Conservation (phyloP, 2,329 filamentous ascomycete genomes). For the Meredithiella fracta region DNA sequence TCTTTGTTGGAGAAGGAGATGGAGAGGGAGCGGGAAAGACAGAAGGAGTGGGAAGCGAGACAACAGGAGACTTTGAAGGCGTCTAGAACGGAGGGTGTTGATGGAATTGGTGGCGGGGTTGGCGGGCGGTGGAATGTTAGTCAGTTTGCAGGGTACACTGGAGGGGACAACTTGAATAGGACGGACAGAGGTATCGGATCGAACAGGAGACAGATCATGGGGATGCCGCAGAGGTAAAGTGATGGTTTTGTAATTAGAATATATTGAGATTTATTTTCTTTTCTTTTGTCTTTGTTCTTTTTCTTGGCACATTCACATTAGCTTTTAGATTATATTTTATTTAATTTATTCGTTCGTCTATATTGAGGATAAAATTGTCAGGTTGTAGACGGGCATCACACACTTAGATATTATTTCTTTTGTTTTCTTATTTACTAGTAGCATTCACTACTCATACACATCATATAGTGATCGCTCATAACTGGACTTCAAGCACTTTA, state of each 20-base stretch:
- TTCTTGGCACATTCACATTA: constrained; percentile 1
- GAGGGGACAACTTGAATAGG: constrained; percentile 58
- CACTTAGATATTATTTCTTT: too few relatives aligned
- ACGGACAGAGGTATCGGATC: constrained; percentile 50
- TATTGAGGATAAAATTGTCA: too few relatives aligned
- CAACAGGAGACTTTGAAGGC: constrained; percentile 48
- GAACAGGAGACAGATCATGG: constrained; percentile 61
- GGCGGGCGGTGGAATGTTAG: constrained; percentile 59
- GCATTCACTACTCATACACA: too few relatives aligned
- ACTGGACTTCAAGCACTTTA: too few relatives aligned
- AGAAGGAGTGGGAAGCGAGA: constrained; percentile 63
- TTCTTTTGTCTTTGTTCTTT: not conserved
- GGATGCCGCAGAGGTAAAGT: constrained; percentile 30
- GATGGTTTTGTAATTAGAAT: not conserved
- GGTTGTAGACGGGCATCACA: too few relatives aligned
- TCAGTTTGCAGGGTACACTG: constrained; percentile 59
- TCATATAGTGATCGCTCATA: too few relatives aligned
- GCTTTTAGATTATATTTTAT: not conserved
- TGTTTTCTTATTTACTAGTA: too few relatives aligned
- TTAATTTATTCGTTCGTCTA: not conserved
- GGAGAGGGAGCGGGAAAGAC: constrained; percentile 61
- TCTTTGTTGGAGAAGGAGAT: constrained; percentile 64
- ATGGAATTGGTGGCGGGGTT: constrained; percentile 50
- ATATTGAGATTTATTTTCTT: not conserved
- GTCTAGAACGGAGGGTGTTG: constrained; percentile 35